Evolutionary conservation across 805 yeast genomes (phyloP), one percentile per base, ranked within the genome.

Genomic region (Monosporozyma unispora): DNA sequence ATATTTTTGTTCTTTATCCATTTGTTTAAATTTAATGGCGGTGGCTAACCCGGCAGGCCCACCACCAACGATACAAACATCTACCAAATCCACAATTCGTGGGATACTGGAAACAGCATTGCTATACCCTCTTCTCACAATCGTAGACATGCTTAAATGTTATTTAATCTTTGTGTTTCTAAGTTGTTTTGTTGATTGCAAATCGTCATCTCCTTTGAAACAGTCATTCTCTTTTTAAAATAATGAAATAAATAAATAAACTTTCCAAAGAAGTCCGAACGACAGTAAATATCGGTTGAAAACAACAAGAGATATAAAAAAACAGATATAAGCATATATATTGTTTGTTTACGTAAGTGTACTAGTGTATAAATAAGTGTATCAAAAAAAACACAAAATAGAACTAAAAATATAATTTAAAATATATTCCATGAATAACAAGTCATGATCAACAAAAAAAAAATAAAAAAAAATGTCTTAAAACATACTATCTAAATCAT

Each of bases 21-120:
- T 69, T 64, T 90, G 96, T 66, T 93, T 93, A 52, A 88, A 72
- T 56, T 78, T 77, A 54, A 93, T 93, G 11, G 98, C 98, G 1
- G 99, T 84, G 1, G 96, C 90, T 46, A 93, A 71, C 3, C 99
- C 99, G 1, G 98, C 95, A 6, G 98, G 98, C 0, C 99, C 99
- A 33, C 95, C 98, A 41, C 99, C 99, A 2, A 93, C 96, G 47
- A 93, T 88, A 60, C 95, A 86, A 21, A 93, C 96, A 66, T 93
- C 99, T 12, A 87, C 96, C 29, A 79, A 78, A 61, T 93, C 99
- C 12, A 75, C 78, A 5, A 86, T 95, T 50, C 98, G 73, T 54
- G 52, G 52, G n/a, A 41, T 44, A 18, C 38, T 19, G 9, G 40
- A 19, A 16, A 31, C 27, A 3, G 27, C 37, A n/a, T 25, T 28